Conservation (phyloP, 352 stramenopile genomes). For the Phytophthora pini region DNA sequence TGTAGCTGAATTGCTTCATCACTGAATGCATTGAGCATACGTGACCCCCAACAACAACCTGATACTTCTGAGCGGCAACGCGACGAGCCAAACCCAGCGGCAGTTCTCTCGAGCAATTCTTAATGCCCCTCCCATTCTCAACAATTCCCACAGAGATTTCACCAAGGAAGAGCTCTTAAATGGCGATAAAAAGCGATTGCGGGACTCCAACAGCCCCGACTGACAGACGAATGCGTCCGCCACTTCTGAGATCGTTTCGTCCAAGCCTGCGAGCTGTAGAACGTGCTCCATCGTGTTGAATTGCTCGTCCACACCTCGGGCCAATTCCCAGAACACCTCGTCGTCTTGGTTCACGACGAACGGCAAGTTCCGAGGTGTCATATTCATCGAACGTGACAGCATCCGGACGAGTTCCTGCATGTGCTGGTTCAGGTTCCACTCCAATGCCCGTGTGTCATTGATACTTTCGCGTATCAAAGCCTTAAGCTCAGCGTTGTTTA, state of each 20-base stretch:
- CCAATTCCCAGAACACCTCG: not conserved
- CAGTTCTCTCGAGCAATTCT: not conserved
- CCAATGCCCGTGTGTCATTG: not conserved
- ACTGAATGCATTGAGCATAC: conserved; percentile 14
- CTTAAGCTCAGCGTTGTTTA: conserved; percentile 3
- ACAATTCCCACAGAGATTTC: conserved; percentile 9
- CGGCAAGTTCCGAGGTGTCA: conserved; percentile 3
- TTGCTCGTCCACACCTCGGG: conserved; percentile 10
- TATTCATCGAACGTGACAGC: not conserved
- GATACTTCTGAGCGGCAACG: conserved; percentile 9
- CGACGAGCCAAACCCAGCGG: conserved; percentile 5
- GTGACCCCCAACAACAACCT: conserved; percentile 13
- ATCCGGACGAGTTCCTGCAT: conserved; percentile 6
- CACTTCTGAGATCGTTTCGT: conserved; percentile 8
- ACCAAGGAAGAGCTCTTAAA: conserved; percentile 5
- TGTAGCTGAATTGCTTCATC: conserved; percentile 27
- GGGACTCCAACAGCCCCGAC: conserved; percentile 4
- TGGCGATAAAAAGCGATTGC: conserved; percentile 5
- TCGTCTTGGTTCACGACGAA: conserved; percentile 8
- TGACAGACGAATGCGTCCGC: conserved; percentile 3
- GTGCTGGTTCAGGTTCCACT: conserved; percentile 4
- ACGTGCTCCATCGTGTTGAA: conserved; percentile 8
- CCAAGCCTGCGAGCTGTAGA: conserved; percentile 5
- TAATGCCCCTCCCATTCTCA: not conserved
- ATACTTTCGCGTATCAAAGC: conserved; percentile 1